Evolutionary conservation across 225 moss, liverwort and hornwort genomes (phyloP), one percentile per base, ranked within the genome.

Genomic region (Polytrichum formosum): DNA sequence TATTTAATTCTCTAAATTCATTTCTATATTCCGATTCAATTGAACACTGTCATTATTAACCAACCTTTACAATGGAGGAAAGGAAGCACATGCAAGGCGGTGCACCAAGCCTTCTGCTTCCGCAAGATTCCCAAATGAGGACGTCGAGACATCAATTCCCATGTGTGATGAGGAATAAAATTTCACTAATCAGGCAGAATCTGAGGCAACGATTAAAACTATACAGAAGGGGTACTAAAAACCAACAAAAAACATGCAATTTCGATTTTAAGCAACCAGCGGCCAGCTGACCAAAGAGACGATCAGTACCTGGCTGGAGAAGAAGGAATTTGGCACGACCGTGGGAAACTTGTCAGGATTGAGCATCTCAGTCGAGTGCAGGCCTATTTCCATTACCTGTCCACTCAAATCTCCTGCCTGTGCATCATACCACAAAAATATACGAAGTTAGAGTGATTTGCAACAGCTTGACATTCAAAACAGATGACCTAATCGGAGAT

Each of bases 331-430:
- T 27, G 95, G 95, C 5, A 96, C 95, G 0, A 84, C 69, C 5
- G 91, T 84, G 5, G 91, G 91, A 66, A 84, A 85, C 78, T 93
- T 96, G 58, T 91, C 95, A 10, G 27, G 67, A 75, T 93, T 96
- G 10, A 93, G 79, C 81, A 96, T 75, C 70, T 85, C 83, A 6
- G 95, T 93, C 23, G 95, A 83, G 73, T 96, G 95, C 55, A 96
- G 64, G 63, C 95, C 93, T 10, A 96, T 88, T 72, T 90, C 95
- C 68, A 90, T 85, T 61, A 91, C 81, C 80, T 74, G 72, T 19
- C 95, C 95, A 67, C 77, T 85, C 66, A 96, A 79, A 81, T 77
- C 33, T 5, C 95, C 93, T 67, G 90, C 95, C 95, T 96, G 74
- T 63, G 37, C 26, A 64, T 26, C 75, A 26, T 23, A 70, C 28